Evolutionary conservation across 78 protist species (phyloP).

Genomic region (Dictyostelium brefeldianum): DNA sequence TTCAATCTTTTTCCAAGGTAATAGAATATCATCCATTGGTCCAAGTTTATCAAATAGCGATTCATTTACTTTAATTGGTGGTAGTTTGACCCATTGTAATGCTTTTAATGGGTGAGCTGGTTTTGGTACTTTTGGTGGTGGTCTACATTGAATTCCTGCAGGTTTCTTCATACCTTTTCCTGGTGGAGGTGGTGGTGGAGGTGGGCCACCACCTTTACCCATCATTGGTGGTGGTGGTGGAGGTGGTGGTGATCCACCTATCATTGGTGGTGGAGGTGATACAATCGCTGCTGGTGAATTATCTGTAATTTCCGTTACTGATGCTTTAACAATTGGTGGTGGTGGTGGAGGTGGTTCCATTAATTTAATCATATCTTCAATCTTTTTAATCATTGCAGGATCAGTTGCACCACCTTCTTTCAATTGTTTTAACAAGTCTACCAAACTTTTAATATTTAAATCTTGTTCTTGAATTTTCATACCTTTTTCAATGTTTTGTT

Average conservation of each 20-base stretch:
- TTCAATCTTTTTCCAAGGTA: conserved; percentile 66
- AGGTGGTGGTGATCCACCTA: not conserved
- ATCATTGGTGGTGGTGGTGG: conserved; percentile 54
- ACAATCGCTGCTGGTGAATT: not conserved
- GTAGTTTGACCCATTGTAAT: conserved; percentile 56
- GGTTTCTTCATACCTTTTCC: conserved; percentile 21
- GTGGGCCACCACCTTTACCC: conserved; percentile 11
- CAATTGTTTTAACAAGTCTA: conserved; percentile 46
- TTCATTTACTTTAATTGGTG: conserved; percentile 63
- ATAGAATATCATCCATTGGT: conserved; percentile 43
- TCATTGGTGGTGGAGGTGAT: not conserved
- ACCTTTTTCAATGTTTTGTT: conserved; percentile 75
- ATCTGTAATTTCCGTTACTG: not conserved
- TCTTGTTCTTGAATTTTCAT: conserved; percentile 65
- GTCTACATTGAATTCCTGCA: conserved; percentile 38
- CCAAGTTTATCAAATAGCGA: conserved; percentile 43
- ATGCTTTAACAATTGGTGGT: not conserved
- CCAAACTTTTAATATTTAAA: conserved; percentile 6
- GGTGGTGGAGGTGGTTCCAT: conserved; percentile 25
- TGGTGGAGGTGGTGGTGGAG: conserved; percentile 79
- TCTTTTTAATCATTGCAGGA: conserved; percentile 36
- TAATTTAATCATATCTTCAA: conserved; percentile 40
- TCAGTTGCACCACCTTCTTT: conserved; percentile 42
- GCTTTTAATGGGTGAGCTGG: conserved; percentile 76
- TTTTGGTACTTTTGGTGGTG: conserved; percentile 76